Evolutionary conservation across 2,329 filamentous ascomycete species (phyloP).

Genomic region (Didymella pomorum): DNA sequence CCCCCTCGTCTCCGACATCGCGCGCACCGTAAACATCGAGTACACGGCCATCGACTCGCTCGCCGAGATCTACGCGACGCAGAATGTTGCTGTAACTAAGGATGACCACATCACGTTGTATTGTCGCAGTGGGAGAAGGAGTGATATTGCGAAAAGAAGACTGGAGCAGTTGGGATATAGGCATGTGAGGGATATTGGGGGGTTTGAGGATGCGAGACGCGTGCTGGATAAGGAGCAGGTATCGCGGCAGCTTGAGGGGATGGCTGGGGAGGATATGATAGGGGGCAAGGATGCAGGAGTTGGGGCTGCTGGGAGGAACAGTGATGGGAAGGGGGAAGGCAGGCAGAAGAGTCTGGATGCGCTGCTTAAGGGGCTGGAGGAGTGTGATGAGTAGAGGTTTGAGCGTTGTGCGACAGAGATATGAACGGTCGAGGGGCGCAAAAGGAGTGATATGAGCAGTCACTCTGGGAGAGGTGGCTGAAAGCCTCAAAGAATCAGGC

Average conservation of each 20-base stretch:
- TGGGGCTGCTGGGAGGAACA: not conserved
- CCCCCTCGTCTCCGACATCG: constrained; percentile 34
- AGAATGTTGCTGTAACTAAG: constrained; percentile 32
- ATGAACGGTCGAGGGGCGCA: too few species aligned
- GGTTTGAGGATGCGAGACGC: constrained; percentile 44
- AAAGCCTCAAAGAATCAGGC: too few species aligned
- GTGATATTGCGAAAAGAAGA: constrained; percentile 43
- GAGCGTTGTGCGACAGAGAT: too few species aligned
- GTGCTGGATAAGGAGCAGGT: constrained; percentile 41
- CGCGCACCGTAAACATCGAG: constrained; percentile 48
- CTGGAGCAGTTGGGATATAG: constrained; percentile 41
- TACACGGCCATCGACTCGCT: constrained; percentile 47
- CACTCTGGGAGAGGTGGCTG: too few species aligned
- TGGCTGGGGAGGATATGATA: constrained; percentile 2
- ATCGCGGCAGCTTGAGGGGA: constrained; percentile 24
- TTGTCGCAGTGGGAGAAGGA: constrained; percentile 48
- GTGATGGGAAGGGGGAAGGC: constrained; percentile 1
- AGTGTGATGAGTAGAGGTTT: constrained; percentile 2
- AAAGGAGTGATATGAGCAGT: too few species aligned
- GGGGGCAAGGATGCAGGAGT: not conserved
- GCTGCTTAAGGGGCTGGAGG: constrained; percentile 43
- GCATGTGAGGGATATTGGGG: constrained; percentile 48
- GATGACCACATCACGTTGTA: constrained; percentile 48
- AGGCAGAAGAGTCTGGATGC: constrained; percentile 29
- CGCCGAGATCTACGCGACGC: constrained; percentile 29